Evolutionary conservation across 2,329 filamentous ascomycete genomes (phyloP), one percentile per base, ranked within the genome.

Genomic region (Grosmannia clavigera): DNA sequence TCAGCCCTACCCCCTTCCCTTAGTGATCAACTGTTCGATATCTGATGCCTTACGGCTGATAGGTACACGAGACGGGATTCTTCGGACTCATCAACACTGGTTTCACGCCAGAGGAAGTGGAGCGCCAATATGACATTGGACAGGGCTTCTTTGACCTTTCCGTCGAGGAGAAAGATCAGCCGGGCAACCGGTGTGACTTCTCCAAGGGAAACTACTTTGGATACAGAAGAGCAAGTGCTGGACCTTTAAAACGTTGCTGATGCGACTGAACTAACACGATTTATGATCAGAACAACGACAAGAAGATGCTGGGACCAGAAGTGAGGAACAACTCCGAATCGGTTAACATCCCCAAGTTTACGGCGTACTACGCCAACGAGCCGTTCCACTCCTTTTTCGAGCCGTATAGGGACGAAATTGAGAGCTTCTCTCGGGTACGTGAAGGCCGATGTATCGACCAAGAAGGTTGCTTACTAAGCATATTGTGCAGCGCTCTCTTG

Each of bases 321-420:
- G 64, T 74, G 61, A 72, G 69, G 54, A 78, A 82, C 64, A 81
- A 81, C 63, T 72, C 80, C 58, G 77, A 82, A 62, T 78, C 81
- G 57, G 80, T 70, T 68, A 79, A 79, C 64, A 73, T 79, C 11
- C 75, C 76, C 60, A 80, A 80, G 58, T 78, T 76, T 38, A 61
- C 22, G 27, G 58, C 52, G 27, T 43, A 57, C 29, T 57, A 72
- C 16, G 57, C 66, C 4, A 58, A 58, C 35, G 54, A 60, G 25
- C 63, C 68, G 19, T 43, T 1, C 64, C 70, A 0, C 65, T 77
- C 0, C 67, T 80, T 0, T 60, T 40, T 40, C 38, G 38, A 70
- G 25, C 70, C 74, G 5, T 65, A 77, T 56, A 70, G 76, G 19
- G 65, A 72, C 1, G 77, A 80, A 60, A 78, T 81, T 54, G 76